Evolutionary conservation across 1,284 basidiomycete species (phyloP), one percentile per base, ranked within the genome.

Genomic region (Peniophora sp.): DNA sequence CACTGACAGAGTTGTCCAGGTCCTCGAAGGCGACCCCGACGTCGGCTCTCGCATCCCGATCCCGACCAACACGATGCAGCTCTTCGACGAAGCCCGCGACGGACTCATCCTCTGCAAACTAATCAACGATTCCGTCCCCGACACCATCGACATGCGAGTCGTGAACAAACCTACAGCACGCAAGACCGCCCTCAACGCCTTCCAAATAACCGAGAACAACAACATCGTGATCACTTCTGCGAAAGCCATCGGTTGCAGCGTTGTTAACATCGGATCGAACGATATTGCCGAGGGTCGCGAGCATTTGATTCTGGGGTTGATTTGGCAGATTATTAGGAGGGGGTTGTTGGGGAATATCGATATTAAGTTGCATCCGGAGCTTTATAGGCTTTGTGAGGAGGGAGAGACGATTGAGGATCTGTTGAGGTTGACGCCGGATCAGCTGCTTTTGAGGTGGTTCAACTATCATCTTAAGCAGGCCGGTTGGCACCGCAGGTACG

Each of bases 201-300:
- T 99, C 83, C 94, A 98, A 65, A 97, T 97, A 67, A 98, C 96
- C 0, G 96, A 99, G 69, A 99, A 99, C 77, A 98, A 99, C 77
- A 99, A 98, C 71, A 96, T 99, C 61, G 96, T 99, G 65, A 97
- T 99, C 69, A 90, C 92, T 10, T 99, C 97, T 32, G 85, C 96
- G 43, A 70, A 97, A 70, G 96, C 91, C 67, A 98, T 99, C 59
- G 96, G 96, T 35, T 97, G 97, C 67, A 95, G 91, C 8, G 94
- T 98, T 49, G 96, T 99, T 68, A 99, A 99, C 72, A 97, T 99
- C 58, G 96, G 97, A 35, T 89, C 96, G 0, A 79, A 83, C 19
- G 96, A 99, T 70, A 74, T 99, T 53, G 82, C 92, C 45, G 95
- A 97, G 56, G 95, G 96, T 8, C 78, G 91, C 53, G 96, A 99